These are phyloP conservation scores for Pseudopyricularia javanii DNA, from an alignment of 2,329 filamentous ascomycete species.

Conservation along the genomic window DNA sequence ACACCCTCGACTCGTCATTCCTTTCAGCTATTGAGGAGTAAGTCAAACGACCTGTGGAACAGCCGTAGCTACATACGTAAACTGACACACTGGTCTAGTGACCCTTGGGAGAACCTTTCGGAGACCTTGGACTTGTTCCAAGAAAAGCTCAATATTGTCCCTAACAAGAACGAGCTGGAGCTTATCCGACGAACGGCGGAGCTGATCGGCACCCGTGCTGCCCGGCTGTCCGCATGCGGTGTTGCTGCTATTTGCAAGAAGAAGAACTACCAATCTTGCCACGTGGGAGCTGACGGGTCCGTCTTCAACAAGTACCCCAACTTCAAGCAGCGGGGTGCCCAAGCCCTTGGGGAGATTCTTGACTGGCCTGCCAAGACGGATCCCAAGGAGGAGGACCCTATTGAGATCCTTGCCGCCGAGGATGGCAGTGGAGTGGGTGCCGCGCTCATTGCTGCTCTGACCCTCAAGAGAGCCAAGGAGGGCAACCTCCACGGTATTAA, in stretches of 20 bases:
- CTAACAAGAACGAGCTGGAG: conserved; percentile 71
- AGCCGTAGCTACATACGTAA: background rate
- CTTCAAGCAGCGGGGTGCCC: conserved; percentile 86
- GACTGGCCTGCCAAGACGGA: conserved; percentile 72
- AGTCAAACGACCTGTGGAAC: conserved; percentile 14
- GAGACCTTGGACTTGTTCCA: conserved; percentile 78
- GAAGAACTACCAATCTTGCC: conserved; percentile 77
- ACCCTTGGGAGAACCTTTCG: conserved; percentile 88
- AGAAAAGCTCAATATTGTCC: conserved; percentile 58
- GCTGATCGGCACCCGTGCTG: conserved; percentile 87
- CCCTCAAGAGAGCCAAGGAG: conserved; percentile 49
- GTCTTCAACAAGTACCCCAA: conserved; percentile 99
- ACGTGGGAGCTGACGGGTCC: conserved; percentile 92
- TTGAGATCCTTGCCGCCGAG: conserved; percentile 81
- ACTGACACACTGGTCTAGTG: conserved; percentile 32
- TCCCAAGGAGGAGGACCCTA: conserved; percentile 67
- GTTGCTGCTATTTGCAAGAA: conserved; percentile 95
- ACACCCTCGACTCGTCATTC: conserved; percentile 87
- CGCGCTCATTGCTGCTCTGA: conserved; percentile 74
- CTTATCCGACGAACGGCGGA: conserved; percentile 81
- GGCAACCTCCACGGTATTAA: conserved; percentile 53
- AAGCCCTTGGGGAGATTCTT: conserved; percentile 85
- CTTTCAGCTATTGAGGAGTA: conserved; percentile 83
- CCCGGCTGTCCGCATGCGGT: conserved; percentile 85
- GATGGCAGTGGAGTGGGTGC: conserved; percentile 96